A percentile compares a stretch with the other conserved stretches of the same genome.
These are phyloP conservation scores for Mentha longifolia DNA, from an alignment of 257 asterid species.

Conservation along the genomic window DNA sequence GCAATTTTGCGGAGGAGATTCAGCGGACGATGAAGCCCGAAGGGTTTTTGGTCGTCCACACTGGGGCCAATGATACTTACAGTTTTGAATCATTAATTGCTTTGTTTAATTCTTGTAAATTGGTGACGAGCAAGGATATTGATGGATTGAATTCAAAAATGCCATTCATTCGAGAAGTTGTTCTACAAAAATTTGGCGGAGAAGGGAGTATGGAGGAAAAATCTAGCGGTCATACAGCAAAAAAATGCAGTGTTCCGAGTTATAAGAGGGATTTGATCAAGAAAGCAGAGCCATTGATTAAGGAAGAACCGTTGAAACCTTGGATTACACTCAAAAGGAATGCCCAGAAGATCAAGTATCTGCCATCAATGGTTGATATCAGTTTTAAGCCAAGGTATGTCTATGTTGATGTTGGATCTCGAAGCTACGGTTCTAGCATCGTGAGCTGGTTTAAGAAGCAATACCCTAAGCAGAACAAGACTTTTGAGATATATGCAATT, in stretches of 20 bases:
- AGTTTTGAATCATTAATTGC: constrained; percentile 57
- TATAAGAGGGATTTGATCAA: constrained; percentile 59
- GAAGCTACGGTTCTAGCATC: constrained; percentile 96
- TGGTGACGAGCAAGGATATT: constrained; percentile 52
- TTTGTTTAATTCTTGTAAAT: constrained; percentile 57
- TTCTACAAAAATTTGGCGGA: constrained; percentile 53
- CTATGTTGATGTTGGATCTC: constrained; percentile 88
- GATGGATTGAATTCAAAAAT: constrained; percentile 44
- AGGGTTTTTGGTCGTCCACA: constrained; percentile 64
- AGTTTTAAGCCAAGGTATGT: constrained; percentile 77
- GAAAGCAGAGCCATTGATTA: constrained; percentile 79
- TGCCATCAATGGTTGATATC: constrained; percentile 83
- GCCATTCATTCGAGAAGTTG: constrained; percentile 52
- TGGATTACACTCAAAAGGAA: constrained; percentile 94
- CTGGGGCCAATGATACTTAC: constrained; percentile 51
- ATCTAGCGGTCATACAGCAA: constrained; percentile 34
- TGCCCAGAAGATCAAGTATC: constrained; percentile 68
- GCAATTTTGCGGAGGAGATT: constrained; percentile 54
- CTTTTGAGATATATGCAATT: constrained; percentile 84
- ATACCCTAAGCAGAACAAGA: constrained; percentile 90
- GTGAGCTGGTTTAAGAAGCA: constrained; percentile 99
- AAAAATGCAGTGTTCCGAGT: constrained; percentile 65
- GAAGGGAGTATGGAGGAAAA: constrained; percentile 27
- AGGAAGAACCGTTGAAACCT: constrained; percentile 84
- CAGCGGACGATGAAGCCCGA: constrained; percentile 61